Evolutionary conservation across 805 yeast genomes (phyloP).

Genomic region (Teunomyces panamensis): DNA sequence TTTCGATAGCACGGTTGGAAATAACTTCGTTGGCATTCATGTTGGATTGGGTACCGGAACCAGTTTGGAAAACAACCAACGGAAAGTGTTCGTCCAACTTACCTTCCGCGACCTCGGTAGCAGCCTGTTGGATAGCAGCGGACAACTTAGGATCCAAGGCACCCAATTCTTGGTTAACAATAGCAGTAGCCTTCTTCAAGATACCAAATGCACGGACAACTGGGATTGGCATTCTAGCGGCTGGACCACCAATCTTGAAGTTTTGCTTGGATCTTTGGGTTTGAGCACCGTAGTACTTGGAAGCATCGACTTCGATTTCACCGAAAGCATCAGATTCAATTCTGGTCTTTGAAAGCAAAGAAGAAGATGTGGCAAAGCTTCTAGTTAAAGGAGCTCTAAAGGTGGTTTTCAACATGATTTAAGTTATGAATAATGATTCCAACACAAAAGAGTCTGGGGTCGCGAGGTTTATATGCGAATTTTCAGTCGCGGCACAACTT

Average conservation of each 20-base stretch:
- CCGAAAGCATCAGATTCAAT: conserved; percentile 96
- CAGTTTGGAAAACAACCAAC: conserved; percentile 97
- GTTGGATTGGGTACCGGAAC: conserved; percentile 97
- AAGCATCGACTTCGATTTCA: conserved; percentile 83
- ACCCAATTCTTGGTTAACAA: conserved; percentile 81
- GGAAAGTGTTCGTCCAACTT: conserved; percentile 94
- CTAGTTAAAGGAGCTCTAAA: conserved; percentile 18
- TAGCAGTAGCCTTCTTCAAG: conserved; percentile 91
- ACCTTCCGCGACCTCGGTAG: conserved; percentile 92
- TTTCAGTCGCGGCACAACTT: not conserved
- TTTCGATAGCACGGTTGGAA: conserved; percentile 95
- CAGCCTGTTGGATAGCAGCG: conserved; percentile 85
- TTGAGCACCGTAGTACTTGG: conserved; percentile 97
- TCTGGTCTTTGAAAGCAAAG: conserved; percentile 40
- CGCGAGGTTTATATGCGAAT: conserved; percentile 2
- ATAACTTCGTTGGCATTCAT: conserved; percentile 99
- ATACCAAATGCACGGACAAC: conserved; percentile 89
- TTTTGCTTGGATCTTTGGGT: conserved; percentile 90
- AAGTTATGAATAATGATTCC: not conserved
- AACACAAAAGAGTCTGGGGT: conserved; percentile 2
- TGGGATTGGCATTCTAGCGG: conserved; percentile 90
- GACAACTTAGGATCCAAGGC: conserved; percentile 78
- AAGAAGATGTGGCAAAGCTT: conserved; percentile 26
- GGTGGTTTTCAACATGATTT: conserved; percentile 28
- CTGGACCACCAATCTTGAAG: conserved; percentile 92